Evolutionary conservation across 371 early-diverging fungal species (phyloP).

Genomic region (Apophysomyces elegans): DNA sequence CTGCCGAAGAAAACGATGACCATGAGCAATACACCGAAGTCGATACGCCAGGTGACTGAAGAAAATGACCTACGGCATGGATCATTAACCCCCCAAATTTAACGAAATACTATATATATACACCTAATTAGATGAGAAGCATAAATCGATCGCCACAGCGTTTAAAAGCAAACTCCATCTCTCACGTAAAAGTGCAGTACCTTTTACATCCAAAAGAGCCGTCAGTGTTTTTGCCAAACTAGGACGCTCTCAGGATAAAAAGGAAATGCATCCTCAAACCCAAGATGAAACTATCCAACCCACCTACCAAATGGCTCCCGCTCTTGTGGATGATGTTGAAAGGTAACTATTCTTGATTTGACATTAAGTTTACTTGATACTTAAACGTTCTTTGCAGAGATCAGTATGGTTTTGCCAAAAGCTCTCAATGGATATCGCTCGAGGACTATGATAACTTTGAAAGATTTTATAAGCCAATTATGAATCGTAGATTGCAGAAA

Average conservation of each 20-base stretch:
- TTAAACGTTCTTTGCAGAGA: conserved; percentile 42
- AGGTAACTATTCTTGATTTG: not conserved
- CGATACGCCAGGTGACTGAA: not conserved
- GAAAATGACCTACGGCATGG: not conserved
- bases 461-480: conserved; percentile 59
- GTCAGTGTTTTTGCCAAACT: conserved; percentile 17
- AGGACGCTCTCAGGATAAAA: conserved; percentile 4
- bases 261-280: not conserved
- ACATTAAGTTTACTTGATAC: not conserved
- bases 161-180: conserved; percentile 21
- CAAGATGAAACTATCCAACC: conserved; percentile 19
- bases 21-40: conserved; percentile 1
- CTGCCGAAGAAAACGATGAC: not conserved
- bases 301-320: conserved; percentile 19
- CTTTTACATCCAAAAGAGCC: conserved; percentile 18
- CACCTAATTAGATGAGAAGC: not conserved
- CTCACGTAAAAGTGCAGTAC: conserved; percentile 4
- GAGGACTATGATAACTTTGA: conserved; percentile 65
- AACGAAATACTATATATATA: too few relatives aligned
- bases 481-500: conserved; percentile 59
- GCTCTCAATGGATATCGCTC: conserved; percentile 62
- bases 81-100: not conserved
- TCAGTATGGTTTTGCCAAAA: conserved; percentile 70
- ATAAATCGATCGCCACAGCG: not conserved
- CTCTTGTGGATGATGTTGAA: conserved; percentile 6